Evolutionary conservation across 352 stramenopile genomes (phyloP).

Genomic region (Globisporangium spinosum): DNA sequence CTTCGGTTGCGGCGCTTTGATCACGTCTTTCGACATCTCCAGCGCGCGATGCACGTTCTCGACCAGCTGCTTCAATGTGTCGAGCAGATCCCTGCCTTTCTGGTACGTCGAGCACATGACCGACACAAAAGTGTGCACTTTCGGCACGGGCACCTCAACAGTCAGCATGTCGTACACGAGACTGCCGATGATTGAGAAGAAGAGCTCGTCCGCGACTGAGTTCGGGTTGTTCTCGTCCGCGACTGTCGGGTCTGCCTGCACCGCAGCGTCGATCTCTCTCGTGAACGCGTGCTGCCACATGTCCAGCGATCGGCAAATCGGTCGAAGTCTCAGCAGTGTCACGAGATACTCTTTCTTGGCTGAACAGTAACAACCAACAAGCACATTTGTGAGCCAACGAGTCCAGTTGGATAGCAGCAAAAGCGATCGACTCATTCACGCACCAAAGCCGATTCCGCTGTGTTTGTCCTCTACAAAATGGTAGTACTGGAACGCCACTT

Average conservation of each 20-base stretch:
- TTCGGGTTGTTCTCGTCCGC: slow-evolving; percentile 28
- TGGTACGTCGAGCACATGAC: slow-evolving; percentile 85
- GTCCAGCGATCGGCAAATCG: slow-evolving; percentile 75
- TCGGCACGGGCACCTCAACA: slow-evolving; percentile 64
- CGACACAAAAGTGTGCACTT: slow-evolving; percentile 73
- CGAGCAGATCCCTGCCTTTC: slow-evolving; percentile 59
- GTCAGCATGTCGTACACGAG: slow-evolving; percentile 87
- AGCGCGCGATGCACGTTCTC: slow-evolving; percentile 79
- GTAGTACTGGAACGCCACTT: slow-evolving; percentile 80
- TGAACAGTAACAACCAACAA: slow-evolving; percentile 17
- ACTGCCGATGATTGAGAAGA: slow-evolving; percentile 80
- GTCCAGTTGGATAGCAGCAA: neutral
- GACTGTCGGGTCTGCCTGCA: slow-evolving; percentile 33
- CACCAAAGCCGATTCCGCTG: slow-evolving; percentile 70
- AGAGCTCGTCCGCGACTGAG: slow-evolving; percentile 61
- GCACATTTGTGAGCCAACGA: neutral
- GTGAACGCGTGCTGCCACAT: slow-evolving; percentile 86
- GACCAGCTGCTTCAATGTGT: slow-evolving; percentile 74
- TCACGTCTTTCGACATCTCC: slow-evolving; percentile 73
- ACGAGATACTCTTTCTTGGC: slow-evolving; percentile 83
- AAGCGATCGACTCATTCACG: slow-evolving; percentile 5
- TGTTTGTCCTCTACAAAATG: slow-evolving; percentile 77
- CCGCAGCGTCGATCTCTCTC: slow-evolving; percentile 60
- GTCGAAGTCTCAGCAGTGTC: slow-evolving; percentile 45
- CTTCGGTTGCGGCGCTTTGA: slow-evolving; percentile 29